phyloP scores from a whole-genome alignment of 768 basidiomycete genomes.

The Botryobasidium botryosum region DNA sequence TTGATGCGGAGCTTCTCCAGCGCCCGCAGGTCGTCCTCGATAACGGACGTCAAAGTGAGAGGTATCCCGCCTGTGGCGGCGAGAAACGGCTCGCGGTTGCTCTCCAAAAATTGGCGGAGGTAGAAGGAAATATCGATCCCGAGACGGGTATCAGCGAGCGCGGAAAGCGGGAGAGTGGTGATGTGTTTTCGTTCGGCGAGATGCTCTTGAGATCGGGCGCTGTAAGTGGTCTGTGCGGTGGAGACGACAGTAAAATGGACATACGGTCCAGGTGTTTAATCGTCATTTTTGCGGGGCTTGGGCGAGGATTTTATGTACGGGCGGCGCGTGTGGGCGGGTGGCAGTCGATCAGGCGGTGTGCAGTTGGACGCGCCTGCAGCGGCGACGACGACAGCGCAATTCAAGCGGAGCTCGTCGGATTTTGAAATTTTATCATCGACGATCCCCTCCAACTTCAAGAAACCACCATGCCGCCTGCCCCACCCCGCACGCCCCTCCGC shows the following conservation, averaged over 20 bases:
- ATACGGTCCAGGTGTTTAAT: constrained; percentile 73
- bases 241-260: too few species aligned
- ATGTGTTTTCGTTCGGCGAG: constrained; percentile 78
- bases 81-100: constrained; percentile 74
- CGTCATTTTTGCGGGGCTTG: constrained; percentile 41
- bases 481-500: constrained; percentile 71
- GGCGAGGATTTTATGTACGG: too few species aligned
- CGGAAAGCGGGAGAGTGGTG: constrained; percentile 62
- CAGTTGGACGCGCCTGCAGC: too few species aligned
- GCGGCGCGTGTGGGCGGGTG: too few species aligned
- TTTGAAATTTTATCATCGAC: too few species aligned
- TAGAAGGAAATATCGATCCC: constrained; percentile 95
- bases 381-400: too few species aligned
- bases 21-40: constrained; percentile 79
- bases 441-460: too few species aligned
- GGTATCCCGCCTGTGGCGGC: constrained; percentile 93
- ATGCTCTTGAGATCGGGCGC: constrained; percentile 35
- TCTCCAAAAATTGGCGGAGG: constrained; percentile 59
- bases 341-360: too few species aligned
- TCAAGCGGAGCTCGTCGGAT: too few species aligned
- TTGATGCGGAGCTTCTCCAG: constrained; percentile 89
- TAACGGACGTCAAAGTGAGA: constrained; percentile 67
- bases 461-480: too few species aligned
- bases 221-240: background rate
- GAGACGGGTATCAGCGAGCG: constrained; percentile 78